Conservation (phyloP, 2,329 filamentous ascomycete genomes). For the Trichoderma sp. region DNA sequence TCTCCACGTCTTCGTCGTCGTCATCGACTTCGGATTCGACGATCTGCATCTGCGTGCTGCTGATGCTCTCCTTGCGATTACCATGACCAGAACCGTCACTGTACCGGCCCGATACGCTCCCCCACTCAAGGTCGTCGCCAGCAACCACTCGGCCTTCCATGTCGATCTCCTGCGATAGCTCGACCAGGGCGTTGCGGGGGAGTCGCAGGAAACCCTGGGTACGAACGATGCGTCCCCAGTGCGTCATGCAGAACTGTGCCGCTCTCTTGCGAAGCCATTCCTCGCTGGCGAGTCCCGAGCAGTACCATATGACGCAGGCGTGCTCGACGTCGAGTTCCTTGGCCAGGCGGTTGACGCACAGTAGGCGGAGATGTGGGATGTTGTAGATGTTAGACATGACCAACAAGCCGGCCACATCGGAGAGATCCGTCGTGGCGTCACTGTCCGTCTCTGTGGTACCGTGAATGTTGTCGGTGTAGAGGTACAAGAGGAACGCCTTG, state of each 20-base stretch:
- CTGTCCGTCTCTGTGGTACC: constrained; percentile 49
- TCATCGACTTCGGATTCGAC: constrained; percentile 58
- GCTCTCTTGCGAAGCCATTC: constrained; percentile 90
- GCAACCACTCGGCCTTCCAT: constrained; percentile 87
- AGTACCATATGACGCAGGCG: constrained; percentile 94
- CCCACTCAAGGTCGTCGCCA: constrained; percentile 74
- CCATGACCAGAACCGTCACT: constrained; percentile 38
- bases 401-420: constrained; percentile 87
- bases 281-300: constrained; percentile 83
- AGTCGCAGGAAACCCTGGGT: constrained; percentile 82
- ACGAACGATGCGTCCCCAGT: constrained; percentile 92
- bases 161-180: constrained; percentile 90
- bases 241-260: constrained; percentile 81
- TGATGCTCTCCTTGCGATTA: constrained; percentile 57
- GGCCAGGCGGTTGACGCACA: constrained; percentile 86
- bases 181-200: constrained; percentile 75
- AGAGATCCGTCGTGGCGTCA: constrained; percentile 72
- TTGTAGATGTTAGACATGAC: constrained; percentile 99
- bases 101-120: constrained; percentile 45
- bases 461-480: constrained; percentile 92
- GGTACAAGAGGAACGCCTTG: constrained; percentile 89
- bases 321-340: constrained; percentile 93
- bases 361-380: constrained; percentile 84
- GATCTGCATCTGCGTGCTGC: constrained; percentile 55
- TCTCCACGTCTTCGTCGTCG: constrained; percentile 62